These are phyloP conservation scores for Neoboletus brunneissimus DNA, from an alignment of 768 basidiomycete species.

Conservation along the genomic window DNA sequence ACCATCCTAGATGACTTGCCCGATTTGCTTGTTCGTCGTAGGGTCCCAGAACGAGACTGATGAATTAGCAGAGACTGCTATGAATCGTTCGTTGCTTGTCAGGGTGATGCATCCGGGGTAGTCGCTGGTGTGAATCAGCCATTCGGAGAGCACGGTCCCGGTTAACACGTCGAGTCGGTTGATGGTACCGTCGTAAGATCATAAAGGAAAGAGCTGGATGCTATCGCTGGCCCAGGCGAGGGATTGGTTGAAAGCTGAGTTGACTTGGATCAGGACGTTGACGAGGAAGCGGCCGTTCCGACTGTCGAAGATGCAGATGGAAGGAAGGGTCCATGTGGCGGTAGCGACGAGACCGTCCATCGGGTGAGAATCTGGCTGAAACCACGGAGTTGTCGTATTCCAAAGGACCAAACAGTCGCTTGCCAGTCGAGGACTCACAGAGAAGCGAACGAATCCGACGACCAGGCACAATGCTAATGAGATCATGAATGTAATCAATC, in stretches of 20 bases:
- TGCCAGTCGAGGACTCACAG: neutral
- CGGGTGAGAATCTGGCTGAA: conserved; percentile 1
- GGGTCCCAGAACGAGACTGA: conserved; percentile 13
- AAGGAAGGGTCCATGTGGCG: neutral
- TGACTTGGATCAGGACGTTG: neutral
- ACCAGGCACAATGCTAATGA: too few relatives aligned
- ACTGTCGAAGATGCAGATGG: neutral
- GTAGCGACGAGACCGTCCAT: conserved; percentile 1
- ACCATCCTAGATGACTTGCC: conserved; percentile 2
- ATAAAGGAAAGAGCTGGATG: neutral
- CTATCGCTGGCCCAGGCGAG: neutral
- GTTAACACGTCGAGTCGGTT: neutral
- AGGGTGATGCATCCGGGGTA: neutral
- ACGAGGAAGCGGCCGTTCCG: neutral
- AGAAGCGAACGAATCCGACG: too few relatives aligned
- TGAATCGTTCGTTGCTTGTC: neutral
- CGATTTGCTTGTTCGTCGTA: conserved; percentile 1
- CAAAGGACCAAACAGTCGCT: neutral
- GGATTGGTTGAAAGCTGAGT: neutral
- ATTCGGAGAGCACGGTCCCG: neutral
- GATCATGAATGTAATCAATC: too few relatives aligned
- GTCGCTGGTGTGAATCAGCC: neutral
- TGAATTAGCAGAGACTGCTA: conserved; percentile 5
- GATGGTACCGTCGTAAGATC: neutral
- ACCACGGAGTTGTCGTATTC: neutral